A percentile compares a stretch with the other conserved stretches of the same genome.
phyloP scores from a whole-genome alignment of 192 early-diverging fungal genomes.

The Gigaspora rosea region DNA sequence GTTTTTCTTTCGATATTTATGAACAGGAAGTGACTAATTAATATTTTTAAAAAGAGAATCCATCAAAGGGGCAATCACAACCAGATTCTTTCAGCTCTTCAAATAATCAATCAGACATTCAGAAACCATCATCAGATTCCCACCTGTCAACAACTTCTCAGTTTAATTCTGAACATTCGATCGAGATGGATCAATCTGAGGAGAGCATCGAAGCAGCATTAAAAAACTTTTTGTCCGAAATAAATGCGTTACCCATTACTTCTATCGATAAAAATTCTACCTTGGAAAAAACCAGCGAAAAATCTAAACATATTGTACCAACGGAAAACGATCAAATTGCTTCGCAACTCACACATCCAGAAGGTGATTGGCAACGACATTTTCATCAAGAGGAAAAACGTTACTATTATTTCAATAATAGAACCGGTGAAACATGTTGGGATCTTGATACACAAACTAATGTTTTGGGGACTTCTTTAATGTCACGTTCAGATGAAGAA shows the following conservation, averaged over 20 bases:
- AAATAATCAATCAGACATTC: neutral
- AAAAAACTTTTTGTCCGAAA: slow-evolving; percentile 25
- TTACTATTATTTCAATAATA: slow-evolving; percentile 13
- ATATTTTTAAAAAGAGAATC: slow-evolving; percentile 16
- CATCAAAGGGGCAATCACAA: neutral
- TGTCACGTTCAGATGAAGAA: neutral
- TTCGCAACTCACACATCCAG: neutral
- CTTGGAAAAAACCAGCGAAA: neutral
- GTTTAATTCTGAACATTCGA: neutral
- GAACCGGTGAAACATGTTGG: slow-evolving; percentile 13
- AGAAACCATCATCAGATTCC: neutral
- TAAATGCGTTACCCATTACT: slow-evolving; percentile 3
- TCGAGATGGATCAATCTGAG: slow-evolving; percentile 3
- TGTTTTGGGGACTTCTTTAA: neutral
- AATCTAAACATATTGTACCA: neutral
- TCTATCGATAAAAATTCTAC: neutral
- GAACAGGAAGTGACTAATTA: slow-evolving; percentile 16
- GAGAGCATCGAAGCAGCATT: slow-evolving; percentile 22
- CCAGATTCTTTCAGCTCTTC: neutral
- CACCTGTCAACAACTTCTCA: neutral
- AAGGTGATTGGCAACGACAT: slow-evolving; percentile 1
- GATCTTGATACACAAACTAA: neutral
- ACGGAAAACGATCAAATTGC: neutral
- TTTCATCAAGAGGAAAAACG: slow-evolving; percentile 2
- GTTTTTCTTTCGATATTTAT: neutral